Conservation (phyloP, 176 grass and related monocot species). For the Lolium multiflorum region DNA sequence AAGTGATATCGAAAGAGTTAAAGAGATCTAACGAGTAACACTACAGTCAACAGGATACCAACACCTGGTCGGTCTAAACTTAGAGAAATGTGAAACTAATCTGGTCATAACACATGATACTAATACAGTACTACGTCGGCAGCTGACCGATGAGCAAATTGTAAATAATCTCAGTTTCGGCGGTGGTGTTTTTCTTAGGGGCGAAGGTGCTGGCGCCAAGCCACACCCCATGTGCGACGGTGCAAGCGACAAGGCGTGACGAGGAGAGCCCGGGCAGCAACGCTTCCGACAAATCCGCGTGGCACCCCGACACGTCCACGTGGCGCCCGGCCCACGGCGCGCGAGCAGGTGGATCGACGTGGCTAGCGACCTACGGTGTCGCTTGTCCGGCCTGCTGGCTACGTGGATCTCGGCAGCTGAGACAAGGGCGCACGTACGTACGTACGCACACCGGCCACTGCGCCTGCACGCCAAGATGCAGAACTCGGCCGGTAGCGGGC, state of each 20-base stretch:
- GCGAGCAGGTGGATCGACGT: constrained; percentile 12
- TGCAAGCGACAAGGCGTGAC: constrained; percentile 22
- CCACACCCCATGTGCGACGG: constrained; percentile 30
- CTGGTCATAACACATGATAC: too few species aligned
- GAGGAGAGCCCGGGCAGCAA: not conserved
- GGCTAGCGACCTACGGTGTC: not conserved
- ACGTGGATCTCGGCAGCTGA: constrained; percentile 32
- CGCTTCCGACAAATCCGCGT: constrained; percentile 16
- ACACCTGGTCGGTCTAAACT: not conserved
- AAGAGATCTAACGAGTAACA: not conserved
- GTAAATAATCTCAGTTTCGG: not conserved
- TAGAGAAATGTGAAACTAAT: not conserved
- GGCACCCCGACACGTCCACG: constrained; percentile 18
- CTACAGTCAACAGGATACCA: not conserved
- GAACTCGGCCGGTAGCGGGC: too few species aligned
- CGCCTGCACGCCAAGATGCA: too few species aligned
- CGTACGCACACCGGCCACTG: too few species aligned
- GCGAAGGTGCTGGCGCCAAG: constrained; percentile 18
- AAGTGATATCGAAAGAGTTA: too few species aligned
- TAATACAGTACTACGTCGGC: not conserved
- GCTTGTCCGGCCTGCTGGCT: not conserved
- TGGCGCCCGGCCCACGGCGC: not conserved
- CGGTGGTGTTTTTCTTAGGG: not conserved
- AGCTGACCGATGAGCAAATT: not conserved
- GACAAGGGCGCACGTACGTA: not conserved